Evolutionary conservation across 495 filamentous ascomycete species (phyloP), one percentile per base, ranked within the genome.

Genomic region (Neurospora sp.): DNA sequence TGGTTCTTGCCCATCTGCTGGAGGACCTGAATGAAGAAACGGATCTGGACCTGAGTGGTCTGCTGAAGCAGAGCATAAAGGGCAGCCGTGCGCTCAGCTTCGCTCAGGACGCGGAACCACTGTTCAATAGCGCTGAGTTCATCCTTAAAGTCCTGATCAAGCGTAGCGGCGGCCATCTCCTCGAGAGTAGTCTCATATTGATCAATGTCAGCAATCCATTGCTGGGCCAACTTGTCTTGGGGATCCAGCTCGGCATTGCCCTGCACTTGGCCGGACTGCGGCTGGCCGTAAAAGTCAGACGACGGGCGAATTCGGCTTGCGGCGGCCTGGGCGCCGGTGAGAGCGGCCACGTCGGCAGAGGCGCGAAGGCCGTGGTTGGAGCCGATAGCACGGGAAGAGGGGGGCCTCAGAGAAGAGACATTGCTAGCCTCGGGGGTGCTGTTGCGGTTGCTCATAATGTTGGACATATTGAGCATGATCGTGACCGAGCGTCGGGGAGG

Each of bases 121-220:
- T 99, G 95, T 85, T 99, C 96, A 79, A 99, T 99, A 74, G 96
- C 96, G 82, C 93, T 96, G 71, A 99, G 89, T 83, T 99, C 96
- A 84, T 98, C 96, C 86, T 98, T 99, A 86, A 99, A 99, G 77
- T 99, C 96, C 83, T 99, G 96, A 82, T 99, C 96, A 41, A 98
- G 86, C 12, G 96, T 97, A 69, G 96, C 96, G 39, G 95, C 94
- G 23, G 96, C 96, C 96, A 99, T 99, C 82, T 99, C 96, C 82
- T 98, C 96, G 78, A 99, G 83, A 5, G 96, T 99, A 62, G 88
- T 96, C 87, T 99, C 96, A 77, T 97, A 97, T 81, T 97, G 95
- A 79, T 99, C 96, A 77, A 99, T 98, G 78, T 99, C 96, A 44
- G 95, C 93, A 71, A 99, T 94, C 96, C 96, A 99, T 80, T 99